Evolutionary conservation across 345 rosid species (phyloP).

Genomic region (rapeseed (Brassica napus)): Da-Ae NC_063440.1:14202501-14203000

Average conservation of each 20-base stretch:
- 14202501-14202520: background rate
- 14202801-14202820: constrained; percentile 99
- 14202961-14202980: constrained; percentile 55
- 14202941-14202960: constrained; percentile 50
- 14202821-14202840: constrained; percentile 73
- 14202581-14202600: constrained; percentile 65
- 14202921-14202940: constrained; percentile 63
- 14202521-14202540: background rate
- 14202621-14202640: constrained; percentile 37
- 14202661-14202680: constrained; percentile 58
- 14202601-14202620: constrained; percentile 68
- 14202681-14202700: constrained; percentile 56
- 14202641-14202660: constrained; percentile 60
- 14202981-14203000: constrained; percentile 38
- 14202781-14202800: constrained; percentile 99
- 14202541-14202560: background rate
- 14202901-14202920: constrained; percentile 65
- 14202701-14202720: constrained; percentile 56
- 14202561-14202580: constrained; percentile 2
- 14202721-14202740: constrained; percentile 86
- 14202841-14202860: constrained; percentile 76
- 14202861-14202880: constrained; percentile 81
- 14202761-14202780: constrained; percentile 84
- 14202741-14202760: constrained; percentile 67
- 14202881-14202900: constrained; percentile 89